phyloP scores from a whole-genome alignment of 129 eudicot genomes.

The carrot (Daucus carota) region DNA sequence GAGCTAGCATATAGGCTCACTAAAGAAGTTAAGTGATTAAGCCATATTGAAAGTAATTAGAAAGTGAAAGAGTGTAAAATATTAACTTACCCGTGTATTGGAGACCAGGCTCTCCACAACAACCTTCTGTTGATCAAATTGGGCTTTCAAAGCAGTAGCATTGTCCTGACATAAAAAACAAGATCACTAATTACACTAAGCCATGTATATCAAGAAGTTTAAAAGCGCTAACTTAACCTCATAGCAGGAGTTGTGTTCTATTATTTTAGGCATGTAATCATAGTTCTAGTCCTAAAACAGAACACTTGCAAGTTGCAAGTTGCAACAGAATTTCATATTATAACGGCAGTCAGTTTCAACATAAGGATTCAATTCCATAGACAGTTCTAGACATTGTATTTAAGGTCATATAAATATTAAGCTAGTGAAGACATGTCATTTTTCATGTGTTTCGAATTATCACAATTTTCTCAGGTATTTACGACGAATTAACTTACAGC shows the following conservation, averaged over 20 bases:
- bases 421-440: neutral
- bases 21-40: neutral
- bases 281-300: neutral
- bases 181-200: neutral
- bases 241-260: neutral
- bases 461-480: neutral
- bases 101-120: constrained; percentile 34
- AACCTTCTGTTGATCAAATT: constrained; percentile 34
- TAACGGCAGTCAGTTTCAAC: neutral
- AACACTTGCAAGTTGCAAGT: neutral
- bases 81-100: constrained; percentile 27
- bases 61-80: neutral
- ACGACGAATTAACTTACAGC: constrained; percentile 21
- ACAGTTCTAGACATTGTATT: neutral
- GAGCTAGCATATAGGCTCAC: neutral
- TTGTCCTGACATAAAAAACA: constrained; percentile 15
- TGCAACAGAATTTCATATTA: neutral
- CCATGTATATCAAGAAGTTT: neutral
- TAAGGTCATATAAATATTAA: neutral
- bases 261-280: neutral
- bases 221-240: neutral
- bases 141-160: constrained; percentile 33
- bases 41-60: neutral
- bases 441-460: neutral
- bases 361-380: neutral